A percentile compares a stretch with the other conserved stretches of the same genome.
phyloP scores from a whole-genome alignment of 2,329 filamentous ascomycete species.

The Daldinia eschscholtzii region DNA sequence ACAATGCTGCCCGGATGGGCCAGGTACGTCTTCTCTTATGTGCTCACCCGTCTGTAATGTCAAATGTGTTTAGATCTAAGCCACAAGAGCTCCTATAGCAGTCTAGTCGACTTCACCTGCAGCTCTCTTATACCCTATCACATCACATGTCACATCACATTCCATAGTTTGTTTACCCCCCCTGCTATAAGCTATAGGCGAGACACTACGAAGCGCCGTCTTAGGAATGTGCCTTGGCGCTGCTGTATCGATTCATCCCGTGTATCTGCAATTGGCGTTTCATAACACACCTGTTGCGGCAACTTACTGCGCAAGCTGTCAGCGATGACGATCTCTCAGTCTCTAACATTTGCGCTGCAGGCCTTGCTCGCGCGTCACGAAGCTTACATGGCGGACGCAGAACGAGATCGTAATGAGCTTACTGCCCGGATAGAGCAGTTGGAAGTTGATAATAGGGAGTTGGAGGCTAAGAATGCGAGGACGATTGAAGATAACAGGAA shows the following conservation, averaged over 20 bases:
- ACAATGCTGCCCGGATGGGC: constrained; percentile 86
- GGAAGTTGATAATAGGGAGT: constrained; percentile 77
- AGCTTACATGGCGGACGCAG: constrained; percentile 91
- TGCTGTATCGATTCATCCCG: constrained; percentile 31
- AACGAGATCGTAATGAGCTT: constrained; percentile 83
- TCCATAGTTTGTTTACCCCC: constrained; percentile 28
- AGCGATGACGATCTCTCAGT: constrained; percentile 55
- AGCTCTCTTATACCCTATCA: constrained; percentile 24
- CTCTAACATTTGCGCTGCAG: constrained; percentile 83
- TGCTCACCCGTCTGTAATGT: constrained; percentile 24
- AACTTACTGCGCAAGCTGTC: constrained; percentile 20
- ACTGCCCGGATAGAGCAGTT: constrained; percentile 79
- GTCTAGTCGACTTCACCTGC: constrained; percentile 10
- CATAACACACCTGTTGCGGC: constrained; percentile 34
- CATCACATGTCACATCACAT: constrained; percentile 26
- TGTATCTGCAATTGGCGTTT: constrained; percentile 42
- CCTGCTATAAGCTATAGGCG: constrained; percentile 4
- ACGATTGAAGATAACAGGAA: constrained; percentile 86
- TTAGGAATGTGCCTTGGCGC: constrained; percentile 31
- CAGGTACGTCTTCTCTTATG: constrained; percentile 76
- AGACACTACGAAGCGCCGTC: constrained; percentile 5
- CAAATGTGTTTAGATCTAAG: constrained; percentile 1
- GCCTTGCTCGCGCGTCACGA: constrained; percentile 92
- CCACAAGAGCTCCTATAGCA: constrained; percentile 8
- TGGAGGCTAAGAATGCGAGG: constrained; percentile 81